Evolutionary conservation across 2,329 filamentous ascomycete genomes (phyloP).

Genomic region (Aspergillus unguis): DNA sequence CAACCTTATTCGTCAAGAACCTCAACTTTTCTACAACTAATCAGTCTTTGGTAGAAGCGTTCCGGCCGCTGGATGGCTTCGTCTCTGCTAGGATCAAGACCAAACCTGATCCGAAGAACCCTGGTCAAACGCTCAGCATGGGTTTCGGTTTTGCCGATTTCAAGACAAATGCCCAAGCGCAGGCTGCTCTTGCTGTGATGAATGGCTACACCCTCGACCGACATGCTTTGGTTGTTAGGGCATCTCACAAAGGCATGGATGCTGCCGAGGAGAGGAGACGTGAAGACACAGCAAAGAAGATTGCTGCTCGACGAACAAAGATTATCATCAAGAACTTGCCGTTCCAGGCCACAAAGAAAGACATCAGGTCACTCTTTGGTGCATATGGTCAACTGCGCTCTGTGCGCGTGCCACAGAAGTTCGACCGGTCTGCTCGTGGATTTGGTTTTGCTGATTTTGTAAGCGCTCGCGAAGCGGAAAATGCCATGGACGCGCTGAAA

Average conservation of each 20-base stretch:
- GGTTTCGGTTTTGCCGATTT: conserved; percentile 96
- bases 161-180: conserved; percentile 69
- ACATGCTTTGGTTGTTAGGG: conserved; percentile 79
- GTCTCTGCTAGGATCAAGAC: conserved; percentile 87
- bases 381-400: conserved; percentile 90
- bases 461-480: conserved; percentile 82
- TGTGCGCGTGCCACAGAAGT: conserved; percentile 92
- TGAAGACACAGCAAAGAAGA: conserved; percentile 79
- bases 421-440: conserved; percentile 80
- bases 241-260: conserved; percentile 82
- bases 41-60: conserved; percentile 69
- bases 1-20: conserved; percentile 91
- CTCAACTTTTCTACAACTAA: conserved; percentile 88
- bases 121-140: conserved; percentile 87
- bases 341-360: conserved; percentile 92
- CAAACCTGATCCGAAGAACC: conserved; percentile 86
- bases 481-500: conserved; percentile 83
- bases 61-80: conserved; percentile 81
- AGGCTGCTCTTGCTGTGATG: conserved; percentile 79
- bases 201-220: conserved; percentile 83
- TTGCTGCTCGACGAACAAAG: conserved; percentile 75
- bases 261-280: conserved; percentile 81
- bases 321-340: conserved; percentile 98
- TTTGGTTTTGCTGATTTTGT: conserved; percentile 98
- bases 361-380: conserved; percentile 78